Percentiles rank a stretch among this genome's conserved stretches.
These are phyloP conservation scores for Teratosphaeriaceae sp. DNA, from an alignment of 2,329 filamentous ascomycete species.

Conservation along the genomic window DNA sequence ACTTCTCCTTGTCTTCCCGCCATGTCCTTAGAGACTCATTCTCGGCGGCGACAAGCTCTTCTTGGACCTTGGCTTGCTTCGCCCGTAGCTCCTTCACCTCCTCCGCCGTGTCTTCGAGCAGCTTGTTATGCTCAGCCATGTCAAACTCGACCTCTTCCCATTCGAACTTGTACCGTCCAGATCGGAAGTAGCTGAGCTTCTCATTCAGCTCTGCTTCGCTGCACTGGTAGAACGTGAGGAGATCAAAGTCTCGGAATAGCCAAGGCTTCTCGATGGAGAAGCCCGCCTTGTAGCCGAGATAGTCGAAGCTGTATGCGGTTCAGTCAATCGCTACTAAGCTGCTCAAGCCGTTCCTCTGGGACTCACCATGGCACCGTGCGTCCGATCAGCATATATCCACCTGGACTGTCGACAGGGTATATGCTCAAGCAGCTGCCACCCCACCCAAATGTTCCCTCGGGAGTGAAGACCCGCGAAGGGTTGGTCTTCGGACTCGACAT, in stretches of 20 bases:
- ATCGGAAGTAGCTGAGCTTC: constrained; percentile 42
- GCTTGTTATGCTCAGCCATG: constrained; percentile 48
- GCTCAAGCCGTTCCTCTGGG: not conserved
- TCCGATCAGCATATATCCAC: constrained; percentile 47
- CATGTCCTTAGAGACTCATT: constrained; percentile 38
- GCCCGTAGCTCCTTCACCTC: constrained; percentile 43
- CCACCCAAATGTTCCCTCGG: constrained; percentile 50
- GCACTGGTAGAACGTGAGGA: constrained; percentile 50
- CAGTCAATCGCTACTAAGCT: constrained; percentile 32
- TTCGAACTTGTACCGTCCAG: constrained; percentile 47
- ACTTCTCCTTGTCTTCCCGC: constrained; percentile 38
- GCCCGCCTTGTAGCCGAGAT: constrained; percentile 45
- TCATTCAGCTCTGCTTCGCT: constrained; percentile 46
- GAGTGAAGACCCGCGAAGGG: constrained; percentile 50
- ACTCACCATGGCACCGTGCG: constrained; percentile 3
- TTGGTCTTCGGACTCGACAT: constrained; percentile 52
- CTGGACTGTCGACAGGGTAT: constrained; percentile 52
- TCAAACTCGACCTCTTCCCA: constrained; percentile 47
- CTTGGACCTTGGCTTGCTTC: constrained; percentile 43
- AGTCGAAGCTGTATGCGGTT: constrained; percentile 46
- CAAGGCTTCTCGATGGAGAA: constrained; percentile 44
- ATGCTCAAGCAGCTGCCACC: constrained; percentile 49
- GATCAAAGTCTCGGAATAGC: constrained; percentile 53
- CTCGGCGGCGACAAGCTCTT: constrained; percentile 42
- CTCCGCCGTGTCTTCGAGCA: constrained; percentile 40